These are phyloP conservation scores for Chara braunii DNA, from an alignment of 139 green algal species.

Conservation along the genomic window DNA sequence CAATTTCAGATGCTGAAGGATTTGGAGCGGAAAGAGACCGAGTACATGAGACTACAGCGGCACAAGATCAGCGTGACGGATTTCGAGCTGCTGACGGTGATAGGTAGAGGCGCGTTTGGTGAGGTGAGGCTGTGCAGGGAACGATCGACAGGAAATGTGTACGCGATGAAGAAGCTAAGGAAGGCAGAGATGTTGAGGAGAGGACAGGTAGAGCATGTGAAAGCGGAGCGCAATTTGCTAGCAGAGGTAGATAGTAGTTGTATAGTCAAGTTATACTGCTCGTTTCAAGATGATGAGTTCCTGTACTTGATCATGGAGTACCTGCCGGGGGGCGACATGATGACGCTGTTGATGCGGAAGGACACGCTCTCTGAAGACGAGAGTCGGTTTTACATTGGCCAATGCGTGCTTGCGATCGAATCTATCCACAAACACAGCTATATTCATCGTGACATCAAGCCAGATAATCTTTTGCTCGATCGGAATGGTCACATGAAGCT, in stretches of 20 bases:
- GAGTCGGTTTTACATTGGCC: constrained; percentile 69
- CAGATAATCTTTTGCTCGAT: constrained; percentile 92
- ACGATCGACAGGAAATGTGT: constrained; percentile 65
- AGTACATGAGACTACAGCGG: constrained; percentile 75
- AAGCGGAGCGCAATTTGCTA: constrained; percentile 88
- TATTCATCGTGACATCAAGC: constrained; percentile 96
- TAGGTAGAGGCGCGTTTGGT: constrained; percentile 90
- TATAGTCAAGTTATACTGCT: constrained; percentile 90
- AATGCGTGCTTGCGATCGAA: constrained; percentile 77
- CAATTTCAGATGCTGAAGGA: constrained; percentile 50
- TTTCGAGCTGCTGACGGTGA: constrained; percentile 92
- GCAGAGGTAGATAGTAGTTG: constrained; percentile 78
- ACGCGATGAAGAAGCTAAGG: constrained; percentile 95
- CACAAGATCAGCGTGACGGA: constrained; percentile 73
- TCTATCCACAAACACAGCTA: constrained; percentile 79
- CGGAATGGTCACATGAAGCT: constrained; percentile 86
- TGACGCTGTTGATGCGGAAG: constrained; percentile 97
- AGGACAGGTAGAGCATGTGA: constrained; percentile 82
- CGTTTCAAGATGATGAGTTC: constrained; percentile 87
- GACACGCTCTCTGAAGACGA: constrained; percentile 84
- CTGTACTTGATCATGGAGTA: constrained; percentile 99
- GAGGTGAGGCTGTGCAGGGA: constrained; percentile 79
- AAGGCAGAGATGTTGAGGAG: constrained; percentile 92
- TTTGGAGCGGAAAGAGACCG: constrained; percentile 60
- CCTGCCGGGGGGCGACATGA: constrained; percentile 88